These are phyloP conservation scores for Anisogramma anomala DNA, from an alignment of 2,329 filamentous ascomycete species.

Conservation along the genomic window DNA sequence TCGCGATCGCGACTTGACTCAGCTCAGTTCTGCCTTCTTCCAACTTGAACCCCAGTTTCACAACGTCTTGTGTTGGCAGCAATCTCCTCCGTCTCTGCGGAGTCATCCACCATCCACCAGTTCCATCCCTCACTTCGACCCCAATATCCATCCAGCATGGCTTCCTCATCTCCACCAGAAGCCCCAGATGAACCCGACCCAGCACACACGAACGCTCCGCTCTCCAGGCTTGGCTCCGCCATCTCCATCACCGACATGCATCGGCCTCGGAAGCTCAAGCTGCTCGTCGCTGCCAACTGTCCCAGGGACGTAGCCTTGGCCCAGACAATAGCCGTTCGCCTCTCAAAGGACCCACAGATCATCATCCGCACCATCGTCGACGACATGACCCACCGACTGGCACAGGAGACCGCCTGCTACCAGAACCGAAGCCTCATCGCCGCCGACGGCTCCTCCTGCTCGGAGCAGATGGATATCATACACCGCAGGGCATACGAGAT, in stretches of 20 bases:
- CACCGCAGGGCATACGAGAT: conserved; percentile 50
- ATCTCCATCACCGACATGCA: conserved; percentile 28
- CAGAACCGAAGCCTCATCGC: conserved; percentile 32
- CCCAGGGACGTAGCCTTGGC: conserved; percentile 54
- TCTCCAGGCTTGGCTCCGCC: conserved; percentile 14
- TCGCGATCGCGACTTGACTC: too few relatives aligned
- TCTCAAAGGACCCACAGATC: conserved; percentile 53
- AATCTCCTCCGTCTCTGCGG: too few relatives aligned
- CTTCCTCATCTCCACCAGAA: conserved; percentile 10
- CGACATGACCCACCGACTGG: conserved; percentile 50
- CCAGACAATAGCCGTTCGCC: conserved; percentile 52
- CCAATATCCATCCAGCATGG: too few relatives aligned
- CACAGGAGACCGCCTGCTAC: conserved; percentile 50
- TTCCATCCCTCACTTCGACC: too few relatives aligned
- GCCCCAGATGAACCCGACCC: conserved; percentile 9
- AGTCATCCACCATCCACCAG: too few relatives aligned
- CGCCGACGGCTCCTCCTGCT: conserved; percentile 22
- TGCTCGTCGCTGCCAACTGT: conserved; percentile 56
- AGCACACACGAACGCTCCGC: not conserved
- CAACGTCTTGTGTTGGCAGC: too few relatives aligned
- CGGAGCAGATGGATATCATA: conserved; percentile 38
- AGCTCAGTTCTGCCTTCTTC: too few relatives aligned
- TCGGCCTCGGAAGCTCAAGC: conserved; percentile 36
- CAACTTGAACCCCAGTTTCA: too few relatives aligned
- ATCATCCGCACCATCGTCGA: conserved; percentile 52